Evolutionary conservation across 2,329 filamentous ascomycete genomes (phyloP).

Genomic region (Zarea fungicola): DNA sequence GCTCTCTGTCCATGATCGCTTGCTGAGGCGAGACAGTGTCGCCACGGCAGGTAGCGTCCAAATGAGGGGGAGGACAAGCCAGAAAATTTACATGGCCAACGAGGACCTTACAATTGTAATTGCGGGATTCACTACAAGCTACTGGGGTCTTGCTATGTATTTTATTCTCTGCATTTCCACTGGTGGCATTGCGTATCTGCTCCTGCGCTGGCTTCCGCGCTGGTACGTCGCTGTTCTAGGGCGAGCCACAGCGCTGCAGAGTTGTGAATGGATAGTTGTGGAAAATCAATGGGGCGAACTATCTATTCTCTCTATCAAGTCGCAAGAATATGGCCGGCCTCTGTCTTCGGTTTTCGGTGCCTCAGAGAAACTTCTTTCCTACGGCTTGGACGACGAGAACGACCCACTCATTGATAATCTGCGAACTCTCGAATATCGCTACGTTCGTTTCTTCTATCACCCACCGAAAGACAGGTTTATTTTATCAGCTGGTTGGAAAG

Average conservation of each 20-base stretch:
- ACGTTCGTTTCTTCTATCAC: slow-evolving; percentile 89
- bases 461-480: slow-evolving; percentile 85
- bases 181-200: slow-evolving; percentile 71
- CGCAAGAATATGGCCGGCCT: slow-evolving; percentile 47
- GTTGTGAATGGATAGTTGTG: slow-evolving; percentile 87
- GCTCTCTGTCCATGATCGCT: slow-evolving; percentile 53
- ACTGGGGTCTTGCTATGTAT: slow-evolving; percentile 64
- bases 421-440: slow-evolving; percentile 82
- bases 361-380: slow-evolving; percentile 53
- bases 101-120: slow-evolving; percentile 94
- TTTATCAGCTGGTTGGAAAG: slow-evolving; percentile 86
- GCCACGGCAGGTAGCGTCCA: slow-evolving; percentile 63
- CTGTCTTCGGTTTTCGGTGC: slow-evolving; percentile 63
- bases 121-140: slow-evolving; percentile 81
- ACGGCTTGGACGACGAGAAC: slow-evolving; percentile 53
- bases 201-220: slow-evolving; percentile 84
- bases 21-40: slow-evolving; percentile 67
- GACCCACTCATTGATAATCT: slow-evolving; percentile 73
- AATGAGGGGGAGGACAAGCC: slow-evolving; percentile 61
- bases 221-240: slow-evolving; percentile 80
- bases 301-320: slow-evolving; percentile 63
- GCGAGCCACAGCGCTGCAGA: slow-evolving; percentile 58
- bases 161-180: slow-evolving; percentile 65
- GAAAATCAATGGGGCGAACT: slow-evolving; percentile 99
- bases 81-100: slow-evolving; percentile 89